phyloP scores from a whole-genome alignment of 1,284 basidiomycete species.

The Sphaerobolus stellatus region DNA sequence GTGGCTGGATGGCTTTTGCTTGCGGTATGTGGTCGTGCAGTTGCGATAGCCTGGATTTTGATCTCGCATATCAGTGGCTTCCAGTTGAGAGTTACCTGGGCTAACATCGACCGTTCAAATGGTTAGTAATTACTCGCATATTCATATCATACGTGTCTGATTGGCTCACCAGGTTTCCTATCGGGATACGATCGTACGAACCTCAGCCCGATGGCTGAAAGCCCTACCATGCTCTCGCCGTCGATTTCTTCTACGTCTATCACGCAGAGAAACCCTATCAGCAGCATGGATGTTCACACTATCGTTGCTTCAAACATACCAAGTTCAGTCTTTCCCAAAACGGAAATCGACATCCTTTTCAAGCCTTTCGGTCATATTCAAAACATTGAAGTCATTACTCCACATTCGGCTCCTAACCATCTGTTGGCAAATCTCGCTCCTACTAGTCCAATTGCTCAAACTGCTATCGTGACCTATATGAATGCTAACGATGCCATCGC shows the following conservation, averaged over 20 bases:
- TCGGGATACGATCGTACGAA: conserved; percentile 12
- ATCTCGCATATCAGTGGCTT: conserved; percentile 49
- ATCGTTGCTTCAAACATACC: conserved; percentile 67
- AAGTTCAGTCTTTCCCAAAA: conserved; percentile 55
- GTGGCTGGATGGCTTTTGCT: conserved; percentile 59
- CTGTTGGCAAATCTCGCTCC: conserved; percentile 6
- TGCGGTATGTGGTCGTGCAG: conserved; percentile 49
- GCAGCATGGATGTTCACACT: conserved; percentile 28
- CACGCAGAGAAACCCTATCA: background rate
- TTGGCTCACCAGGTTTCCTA: conserved; percentile 5
- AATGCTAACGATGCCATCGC: conserved; percentile 55
- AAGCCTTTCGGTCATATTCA: conserved; percentile 69
- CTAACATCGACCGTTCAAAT: conserved; percentile 77
- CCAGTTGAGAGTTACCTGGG: conserved; percentile 75
- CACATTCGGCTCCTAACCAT: conserved; percentile 28
- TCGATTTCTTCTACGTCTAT: background rate
- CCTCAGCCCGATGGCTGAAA: background rate
- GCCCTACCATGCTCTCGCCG: background rate
- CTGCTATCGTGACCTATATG: conserved; percentile 62
- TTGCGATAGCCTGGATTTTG: background rate
- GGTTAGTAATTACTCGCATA: conserved; percentile 41
- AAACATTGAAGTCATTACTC: conserved; percentile 45
- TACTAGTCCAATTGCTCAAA: conserved; percentile 42
- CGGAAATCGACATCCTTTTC: conserved; percentile 69
- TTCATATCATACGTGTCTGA: background rate